Percentiles rank a stretch among this genome's conserved stretches.
phyloP scores from a whole-genome alignment of 371 early-diverging fungal species.

The Entomophthora muscae region DNA sequence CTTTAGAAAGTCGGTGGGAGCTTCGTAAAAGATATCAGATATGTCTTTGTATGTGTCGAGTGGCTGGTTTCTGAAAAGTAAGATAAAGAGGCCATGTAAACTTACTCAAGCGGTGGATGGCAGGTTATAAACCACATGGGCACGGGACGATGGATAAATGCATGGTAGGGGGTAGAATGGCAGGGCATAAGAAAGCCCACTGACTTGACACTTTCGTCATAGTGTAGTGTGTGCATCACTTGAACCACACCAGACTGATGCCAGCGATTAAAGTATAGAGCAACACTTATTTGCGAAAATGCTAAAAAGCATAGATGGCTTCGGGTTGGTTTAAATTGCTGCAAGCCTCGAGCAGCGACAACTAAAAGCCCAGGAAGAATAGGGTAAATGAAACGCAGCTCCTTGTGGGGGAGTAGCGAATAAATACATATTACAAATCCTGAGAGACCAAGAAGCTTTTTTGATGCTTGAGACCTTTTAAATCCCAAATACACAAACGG shows the following conservation, averaged over 20 bases:
- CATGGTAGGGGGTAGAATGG: constrained; percentile 84
- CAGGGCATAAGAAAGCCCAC: constrained; percentile 83
- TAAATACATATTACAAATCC: constrained; percentile 25
- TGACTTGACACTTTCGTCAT: constrained; percentile 15
- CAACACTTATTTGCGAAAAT: constrained; percentile 43
- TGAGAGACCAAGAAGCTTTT: background rate
- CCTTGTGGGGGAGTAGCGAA: constrained; percentile 73
- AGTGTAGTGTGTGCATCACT: constrained; percentile 48
- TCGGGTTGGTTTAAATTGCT: constrained; percentile 4
- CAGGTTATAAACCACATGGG: constrained; percentile 76
- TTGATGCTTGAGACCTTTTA: constrained; percentile 15
- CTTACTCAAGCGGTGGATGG: constrained; percentile 58
- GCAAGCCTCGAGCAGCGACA: constrained; percentile 36
- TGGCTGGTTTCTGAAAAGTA: constrained; percentile 10
- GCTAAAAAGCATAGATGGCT: constrained; percentile 16
- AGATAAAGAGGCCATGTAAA: constrained; percentile 4
- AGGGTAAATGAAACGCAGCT: constrained; percentile 79
- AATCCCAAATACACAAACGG: constrained; percentile 18
- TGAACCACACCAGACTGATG: constrained; percentile 90
- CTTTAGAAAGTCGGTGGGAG: constrained; percentile 37
- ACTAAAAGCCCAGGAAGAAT: constrained; percentile 56
- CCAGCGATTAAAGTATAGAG: constrained; percentile 41
- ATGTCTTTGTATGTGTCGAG: constrained; percentile 42
- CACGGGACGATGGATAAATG: constrained; percentile 40
- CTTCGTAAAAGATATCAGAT: constrained; percentile 57